Conservation (phyloP, 495 filamentous ascomycete genomes). For the Podospora pseudopauciseta region DNA sequence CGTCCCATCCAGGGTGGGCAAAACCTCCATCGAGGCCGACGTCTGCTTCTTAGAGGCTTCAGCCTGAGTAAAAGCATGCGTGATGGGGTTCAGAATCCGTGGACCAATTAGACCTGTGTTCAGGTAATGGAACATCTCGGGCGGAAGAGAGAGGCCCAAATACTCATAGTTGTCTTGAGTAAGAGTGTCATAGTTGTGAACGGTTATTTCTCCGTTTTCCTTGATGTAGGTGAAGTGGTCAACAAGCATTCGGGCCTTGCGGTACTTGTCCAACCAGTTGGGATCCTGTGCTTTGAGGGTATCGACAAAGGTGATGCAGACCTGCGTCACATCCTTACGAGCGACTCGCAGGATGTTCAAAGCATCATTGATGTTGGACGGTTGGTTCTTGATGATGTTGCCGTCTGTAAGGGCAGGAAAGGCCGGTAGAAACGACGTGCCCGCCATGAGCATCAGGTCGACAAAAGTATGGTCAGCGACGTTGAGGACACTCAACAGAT, state of each 20-base stretch:
- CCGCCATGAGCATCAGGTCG: conserved; percentile 79
- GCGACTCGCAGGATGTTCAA: conserved; percentile 66
- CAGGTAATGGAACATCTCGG: conserved; percentile 90
- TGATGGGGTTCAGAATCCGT: conserved; percentile 75
- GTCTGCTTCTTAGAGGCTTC: background rate
- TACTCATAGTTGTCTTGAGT: conserved; percentile 84
- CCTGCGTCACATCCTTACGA: conserved; percentile 56
- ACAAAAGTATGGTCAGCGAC: conserved; percentile 70
- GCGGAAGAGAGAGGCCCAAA: conserved; percentile 80
- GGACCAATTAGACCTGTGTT: conserved; percentile 76
- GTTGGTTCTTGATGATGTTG: conserved; percentile 42
- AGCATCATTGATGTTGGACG: conserved; percentile 62
- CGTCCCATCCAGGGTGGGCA: conserved; percentile 76
- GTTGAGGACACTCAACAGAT: conserved; percentile 65
- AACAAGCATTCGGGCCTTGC: conserved; percentile 74
- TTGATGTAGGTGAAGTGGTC: conserved; percentile 83
- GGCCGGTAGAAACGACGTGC: conserved; percentile 70
- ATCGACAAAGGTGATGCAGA: conserved; percentile 68
- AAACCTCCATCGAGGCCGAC: conserved; percentile 57
- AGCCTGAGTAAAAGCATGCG: conserved; percentile 47
- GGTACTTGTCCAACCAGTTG: conserved; percentile 79
- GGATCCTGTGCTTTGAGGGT: conserved; percentile 64
- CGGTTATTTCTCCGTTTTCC: conserved; percentile 67
- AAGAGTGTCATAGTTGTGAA: conserved; percentile 62
- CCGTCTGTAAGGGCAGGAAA: conserved; percentile 69